A percentile compares a stretch with the other conserved stretches of the same genome.
Evolutionary conservation across 176 grass and related monocot species (phyloP).

Genomic region (Lolium rigidum): DNA sequence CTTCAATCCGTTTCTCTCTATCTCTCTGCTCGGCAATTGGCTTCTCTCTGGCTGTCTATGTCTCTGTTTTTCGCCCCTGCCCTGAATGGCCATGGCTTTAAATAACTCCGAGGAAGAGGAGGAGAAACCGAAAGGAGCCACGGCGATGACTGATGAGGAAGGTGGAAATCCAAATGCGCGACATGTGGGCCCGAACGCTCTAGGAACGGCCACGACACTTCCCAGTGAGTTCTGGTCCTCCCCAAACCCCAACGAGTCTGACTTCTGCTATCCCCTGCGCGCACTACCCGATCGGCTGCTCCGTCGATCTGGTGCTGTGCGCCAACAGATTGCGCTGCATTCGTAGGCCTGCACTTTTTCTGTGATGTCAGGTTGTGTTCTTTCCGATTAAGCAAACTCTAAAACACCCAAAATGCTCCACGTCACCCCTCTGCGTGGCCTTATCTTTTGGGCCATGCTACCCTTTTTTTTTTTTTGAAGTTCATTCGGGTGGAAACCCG

Average conservation of each 20-base stretch:
- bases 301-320: not conserved
- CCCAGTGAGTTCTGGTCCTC: not conserved
- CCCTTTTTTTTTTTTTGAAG: too few species aligned
- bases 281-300: not conserved
- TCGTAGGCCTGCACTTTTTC: not conserved
- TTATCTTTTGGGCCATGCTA: not conserved
- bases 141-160: not conserved
- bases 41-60: not conserved
- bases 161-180: constrained; percentile 9
- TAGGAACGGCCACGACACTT: constrained; percentile 6
- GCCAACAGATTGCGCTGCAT: not conserved
- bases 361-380: not conserved
- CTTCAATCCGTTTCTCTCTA: not conserved
- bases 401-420: not conserved
- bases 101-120: not conserved
- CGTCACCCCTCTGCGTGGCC: not conserved
- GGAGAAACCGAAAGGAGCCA: not conserved
- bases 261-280: not conserved
- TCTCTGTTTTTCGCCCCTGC: not conserved
- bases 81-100: not conserved
- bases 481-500: too few species aligned
- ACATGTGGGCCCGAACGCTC: constrained; percentile 6
- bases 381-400: not conserved
- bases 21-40: not conserved
- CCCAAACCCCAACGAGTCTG: not conserved